Conservation (phyloP, 2,329 filamentous ascomycete species). For the Penicillium janthinellum region DNA sequence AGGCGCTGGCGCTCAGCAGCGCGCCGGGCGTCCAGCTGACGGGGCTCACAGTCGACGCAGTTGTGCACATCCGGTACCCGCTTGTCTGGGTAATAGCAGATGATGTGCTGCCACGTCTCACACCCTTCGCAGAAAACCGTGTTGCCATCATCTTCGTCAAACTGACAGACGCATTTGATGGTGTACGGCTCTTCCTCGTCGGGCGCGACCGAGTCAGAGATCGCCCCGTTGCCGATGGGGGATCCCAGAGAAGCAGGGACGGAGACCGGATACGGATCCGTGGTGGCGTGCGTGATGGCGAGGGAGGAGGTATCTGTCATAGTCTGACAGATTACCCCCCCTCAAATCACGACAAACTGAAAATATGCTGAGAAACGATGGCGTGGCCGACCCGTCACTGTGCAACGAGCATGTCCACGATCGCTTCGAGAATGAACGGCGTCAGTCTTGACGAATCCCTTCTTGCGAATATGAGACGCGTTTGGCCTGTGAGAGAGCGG, state of each 20-base stretch:
- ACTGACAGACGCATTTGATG: conserved; percentile 97
- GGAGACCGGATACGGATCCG: conserved; percentile 50
- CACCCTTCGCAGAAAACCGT: conserved; percentile 96
- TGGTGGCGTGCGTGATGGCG: conserved; percentile 52
- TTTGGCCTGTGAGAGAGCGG: conserved; percentile 4
- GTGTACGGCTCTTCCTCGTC: conserved; percentile 66
- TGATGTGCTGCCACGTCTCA: conserved; percentile 97
- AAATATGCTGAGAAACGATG: conserved; percentile 19
- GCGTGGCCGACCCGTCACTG: conserved; percentile 22
- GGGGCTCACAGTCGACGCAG: conserved; percentile 84
- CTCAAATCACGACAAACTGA: conserved; percentile 35
- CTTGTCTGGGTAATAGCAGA: conserved; percentile 86
- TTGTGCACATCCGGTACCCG: conserved; percentile 78
- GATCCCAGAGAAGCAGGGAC: conserved; percentile 46
- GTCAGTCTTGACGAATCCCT: conserved; percentile 12
- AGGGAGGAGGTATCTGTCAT: conserved; percentile 57
- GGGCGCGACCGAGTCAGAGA: conserved; percentile 44
- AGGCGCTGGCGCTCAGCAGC: conserved; percentile 75
- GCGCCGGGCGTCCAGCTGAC: conserved; percentile 70
- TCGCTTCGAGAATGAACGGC: conserved; percentile 1
- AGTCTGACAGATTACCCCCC: conserved; percentile 55
- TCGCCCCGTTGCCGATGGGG: conserved; percentile 45
- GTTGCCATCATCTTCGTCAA: conserved; percentile 91
- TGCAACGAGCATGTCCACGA: conserved; percentile 27
- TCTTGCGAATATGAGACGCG: conserved; percentile 19